A percentile compares a stretch with the other conserved stretches of the same genome.
Evolutionary conservation across 2,329 filamentous ascomycete genomes (phyloP).

Genomic region (Coniochaeta pulveracea): DNA sequence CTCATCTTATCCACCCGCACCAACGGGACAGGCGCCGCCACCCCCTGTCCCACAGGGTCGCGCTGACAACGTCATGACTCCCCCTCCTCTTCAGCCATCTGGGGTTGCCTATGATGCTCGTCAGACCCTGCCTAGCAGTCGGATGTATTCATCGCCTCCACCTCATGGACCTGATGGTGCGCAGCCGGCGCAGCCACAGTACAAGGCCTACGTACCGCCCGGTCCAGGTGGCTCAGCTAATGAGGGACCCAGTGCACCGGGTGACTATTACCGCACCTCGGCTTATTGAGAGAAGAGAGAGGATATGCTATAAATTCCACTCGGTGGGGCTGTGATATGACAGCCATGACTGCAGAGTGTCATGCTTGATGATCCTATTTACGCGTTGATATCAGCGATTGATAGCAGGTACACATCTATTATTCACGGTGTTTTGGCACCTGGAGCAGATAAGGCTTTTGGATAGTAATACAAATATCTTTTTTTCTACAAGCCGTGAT

Average conservation of each 20-base stretch:
- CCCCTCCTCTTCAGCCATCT: conserved; percentile 31
- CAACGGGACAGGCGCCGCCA: conserved; percentile 27
- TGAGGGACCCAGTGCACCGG: conserved; percentile 34
- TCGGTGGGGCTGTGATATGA: too few species aligned
- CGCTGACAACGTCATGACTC: conserved; percentile 22
- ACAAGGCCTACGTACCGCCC: conserved; percentile 48
- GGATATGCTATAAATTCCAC: too few species aligned
- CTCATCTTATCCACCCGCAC: conserved; percentile 18
- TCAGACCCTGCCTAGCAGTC: conserved; percentile 32
- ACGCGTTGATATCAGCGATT: too few species aligned
- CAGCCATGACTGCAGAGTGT: too few species aligned
- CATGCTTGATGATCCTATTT: too few species aligned
- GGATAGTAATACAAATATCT: too few species aligned
- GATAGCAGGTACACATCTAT: too few species aligned
- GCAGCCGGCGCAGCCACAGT: conserved; percentile 30
- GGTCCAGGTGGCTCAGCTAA: conserved; percentile 3
- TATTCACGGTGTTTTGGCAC: too few species aligned
- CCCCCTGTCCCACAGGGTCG: conserved; percentile 24
- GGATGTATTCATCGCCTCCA: conserved; percentile 3
- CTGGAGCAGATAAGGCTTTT: too few species aligned
- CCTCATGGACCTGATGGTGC: conserved; percentile 18
- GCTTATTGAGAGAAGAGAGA: conserved; percentile 12
- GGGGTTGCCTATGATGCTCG: conserved; percentile 36
- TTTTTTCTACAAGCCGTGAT: too few species aligned
- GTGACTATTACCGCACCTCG: conserved; percentile 16